Percentiles rank a stretch among this genome's conserved stretches.
Evolutionary conservation across 2,329 filamentous ascomycete species (phyloP).

Genomic region (Aspergillus sp.): DNA sequence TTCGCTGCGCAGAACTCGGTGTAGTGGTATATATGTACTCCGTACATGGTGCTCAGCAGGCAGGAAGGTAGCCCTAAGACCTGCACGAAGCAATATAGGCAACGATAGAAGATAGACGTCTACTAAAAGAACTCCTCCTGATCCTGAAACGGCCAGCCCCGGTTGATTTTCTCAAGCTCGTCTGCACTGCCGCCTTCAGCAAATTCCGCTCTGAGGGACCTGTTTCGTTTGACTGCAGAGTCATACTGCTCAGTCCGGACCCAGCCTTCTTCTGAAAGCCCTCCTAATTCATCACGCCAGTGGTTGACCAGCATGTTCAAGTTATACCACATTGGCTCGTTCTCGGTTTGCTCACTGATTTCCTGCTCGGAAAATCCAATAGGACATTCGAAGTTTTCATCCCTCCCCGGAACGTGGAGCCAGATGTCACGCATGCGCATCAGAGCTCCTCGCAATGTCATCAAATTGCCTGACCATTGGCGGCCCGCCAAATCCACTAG

Average conservation of each 20-base stretch:
- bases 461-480: conserved; percentile 16
- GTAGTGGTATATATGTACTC: no score
- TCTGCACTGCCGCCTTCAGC: conserved; percentile 5
- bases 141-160: conserved; percentile 10
- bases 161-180: conserved; percentile 5
- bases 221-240: conserved; percentile 3
- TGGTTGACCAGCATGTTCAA: conserved; percentile 4
- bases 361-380: conserved; percentile 2
- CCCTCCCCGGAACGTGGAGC: conserved; percentile 2
- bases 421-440: conserved; percentile 11
- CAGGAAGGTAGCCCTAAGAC: no score
- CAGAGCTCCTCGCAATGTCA: conserved; percentile 15
- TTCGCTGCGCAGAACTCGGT: no score
- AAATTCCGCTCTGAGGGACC: conserved; percentile 5
- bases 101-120: no score
- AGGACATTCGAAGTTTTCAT: not conserved
- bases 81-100: no score
- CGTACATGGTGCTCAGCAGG: no score
- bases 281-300: conserved; percentile 7
- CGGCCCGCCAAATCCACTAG: conserved; percentile 15
- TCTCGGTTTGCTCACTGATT: conserved; percentile 1
- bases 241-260: conserved; percentile 8
- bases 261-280: conserved; percentile 8
- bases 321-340: conserved; percentile 6
- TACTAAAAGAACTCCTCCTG: conserved; percentile 2